These are phyloP conservation scores for Daldinia caldariorum DNA, from an alignment of 495 filamentous ascomycete species.

Conservation along the genomic window DNA sequence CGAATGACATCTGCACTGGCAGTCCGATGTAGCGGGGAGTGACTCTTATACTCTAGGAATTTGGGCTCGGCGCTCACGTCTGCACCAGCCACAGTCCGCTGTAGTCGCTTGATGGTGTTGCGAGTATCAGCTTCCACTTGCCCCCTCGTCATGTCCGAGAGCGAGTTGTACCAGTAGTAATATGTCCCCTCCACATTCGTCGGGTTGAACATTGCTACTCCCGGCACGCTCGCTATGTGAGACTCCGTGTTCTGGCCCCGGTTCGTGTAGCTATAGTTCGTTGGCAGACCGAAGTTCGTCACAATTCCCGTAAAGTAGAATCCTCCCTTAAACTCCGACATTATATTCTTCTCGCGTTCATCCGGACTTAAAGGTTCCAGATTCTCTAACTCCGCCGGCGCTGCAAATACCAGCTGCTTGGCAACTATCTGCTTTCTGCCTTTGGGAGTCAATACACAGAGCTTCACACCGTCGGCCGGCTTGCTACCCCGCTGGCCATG, in stretches of 20 bases:
- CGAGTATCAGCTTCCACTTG: slow-evolving; percentile 26
- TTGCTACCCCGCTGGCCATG: slow-evolving; percentile 16
- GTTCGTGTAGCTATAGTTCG: slow-evolving; percentile 27
- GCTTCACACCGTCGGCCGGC: slow-evolving; percentile 27
- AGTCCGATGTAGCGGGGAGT: slow-evolving; percentile 50
- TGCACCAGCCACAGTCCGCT: slow-evolving; percentile 17
- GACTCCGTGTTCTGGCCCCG: slow-evolving; percentile 23
- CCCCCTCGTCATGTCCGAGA: slow-evolving; percentile 18
- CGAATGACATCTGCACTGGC: slow-evolving; percentile 46
- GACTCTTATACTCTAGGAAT: slow-evolving; percentile 46
- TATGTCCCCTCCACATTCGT: slow-evolving; percentile 33
- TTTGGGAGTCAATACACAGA: slow-evolving; percentile 27
- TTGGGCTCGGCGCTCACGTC: slow-evolving; percentile 16
- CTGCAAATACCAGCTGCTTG: slow-evolving; percentile 59
- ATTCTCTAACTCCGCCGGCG: slow-evolving; percentile 52
- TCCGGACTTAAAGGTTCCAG: slow-evolving; percentile 49
- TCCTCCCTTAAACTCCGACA: slow-evolving; percentile 41
- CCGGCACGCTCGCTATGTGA: slow-evolving; percentile 24
- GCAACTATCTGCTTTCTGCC: slow-evolving; percentile 52
- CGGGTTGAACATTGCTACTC: slow-evolving; percentile 37
- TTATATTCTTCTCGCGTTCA: slow-evolving; percentile 49
- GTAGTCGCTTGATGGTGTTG: slow-evolving; percentile 29
- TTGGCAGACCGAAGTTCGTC: slow-evolving; percentile 26
- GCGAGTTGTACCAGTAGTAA: slow-evolving; percentile 39
- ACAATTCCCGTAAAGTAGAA: slow-evolving; percentile 35